Base-by-base conservation (phyloP, 108 stramenopile species). In the Cyclotella atomus region DNA sequence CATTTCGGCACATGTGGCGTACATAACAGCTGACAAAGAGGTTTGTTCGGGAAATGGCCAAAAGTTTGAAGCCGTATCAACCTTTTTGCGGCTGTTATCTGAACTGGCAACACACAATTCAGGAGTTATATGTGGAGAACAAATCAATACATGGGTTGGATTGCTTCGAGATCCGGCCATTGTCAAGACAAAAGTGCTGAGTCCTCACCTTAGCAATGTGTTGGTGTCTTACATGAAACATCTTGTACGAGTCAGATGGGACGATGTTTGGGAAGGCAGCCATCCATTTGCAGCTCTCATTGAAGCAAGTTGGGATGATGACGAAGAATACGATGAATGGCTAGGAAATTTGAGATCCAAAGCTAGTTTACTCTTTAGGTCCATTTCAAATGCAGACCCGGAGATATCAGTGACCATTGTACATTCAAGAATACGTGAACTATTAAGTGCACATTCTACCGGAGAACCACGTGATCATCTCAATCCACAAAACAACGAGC, bases 81-180 rank as follows among this genome's bases (percentile, higher is more conserved):
- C 66, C 17, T 91, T 83, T 71, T 50, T 94, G 20, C 76, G 83
- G 9, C 67, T 93, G 9, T 71, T 90, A 4, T 88, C 89, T 4
- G 91, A 92, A 56, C 87, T 96, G 82, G 68, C 92, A 24, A 71
- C 73, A 20, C 95, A 96, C 71, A 91, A 89, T 38, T 92, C 91
- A 0, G 90, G 89, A 27, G 70, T 82, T 35, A 80, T 96, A n/a
- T 80, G 81, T 25, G 79, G 85, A 0, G 89, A 88, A 53, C 92
- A 94, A 67, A 84, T 90, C 57, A 87, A 82, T 67, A 79, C 83
- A 23, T 96, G 95, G 95, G 70, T 88, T 35, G 69, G 61, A 0
- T 67, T 96, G 33, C 72, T 91, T 8, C 72, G 92, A 27, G 95
- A 96, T 83, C 95, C 95, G 4, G 90, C 89, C 69, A 83, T 91